Percentiles rank a stretch among this genome's conserved stretches.
Conservation (phyloP, 495 filamentous ascomycete genomes). For the Penicillium ochrochloron region DNA sequence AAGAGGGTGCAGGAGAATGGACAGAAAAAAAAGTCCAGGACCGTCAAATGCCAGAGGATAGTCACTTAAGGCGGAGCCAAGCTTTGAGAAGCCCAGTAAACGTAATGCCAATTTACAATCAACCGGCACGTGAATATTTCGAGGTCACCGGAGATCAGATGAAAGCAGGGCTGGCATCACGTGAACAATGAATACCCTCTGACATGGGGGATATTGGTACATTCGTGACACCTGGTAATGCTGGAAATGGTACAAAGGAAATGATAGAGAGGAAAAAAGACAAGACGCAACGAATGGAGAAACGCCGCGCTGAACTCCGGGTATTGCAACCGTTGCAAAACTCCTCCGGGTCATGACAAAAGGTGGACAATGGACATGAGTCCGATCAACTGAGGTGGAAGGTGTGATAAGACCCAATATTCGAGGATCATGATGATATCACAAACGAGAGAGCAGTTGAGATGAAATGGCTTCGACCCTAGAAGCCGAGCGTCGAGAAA, state of each 20-base stretch:
- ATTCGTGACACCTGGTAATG: constrained; percentile 32
- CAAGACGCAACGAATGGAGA: constrained; percentile 26
- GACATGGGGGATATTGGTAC: constrained; percentile 24
- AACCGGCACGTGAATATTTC: background rate
- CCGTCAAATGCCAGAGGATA: background rate
- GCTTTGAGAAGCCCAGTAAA: background rate
- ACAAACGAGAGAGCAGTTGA: constrained; percentile 14
- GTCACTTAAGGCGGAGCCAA: background rate
- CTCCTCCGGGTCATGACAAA: constrained; percentile 32
- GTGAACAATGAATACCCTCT: no score
- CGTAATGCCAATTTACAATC: background rate
- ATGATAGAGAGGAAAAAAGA: constrained; percentile 25
- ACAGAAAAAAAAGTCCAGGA: constrained; percentile 15
- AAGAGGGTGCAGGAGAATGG: constrained; percentile 20
- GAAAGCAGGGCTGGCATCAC: background rate
- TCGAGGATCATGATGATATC: constrained; percentile 22
- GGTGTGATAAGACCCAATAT: constrained; percentile 8
- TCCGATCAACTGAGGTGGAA: constrained; percentile 8
- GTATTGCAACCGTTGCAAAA: constrained; percentile 26
- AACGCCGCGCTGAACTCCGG: constrained; percentile 35
- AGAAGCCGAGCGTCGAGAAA: constrained; percentile 26
- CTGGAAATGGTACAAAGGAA: constrained; percentile 36
- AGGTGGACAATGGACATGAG: constrained; percentile 8
- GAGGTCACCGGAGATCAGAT: background rate
- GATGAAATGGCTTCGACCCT: constrained; percentile 29